These are phyloP conservation scores for Ilyonectria sp. DNA, from an alignment of 2,329 filamentous ascomycete genomes.

Conservation along the genomic window DNA sequence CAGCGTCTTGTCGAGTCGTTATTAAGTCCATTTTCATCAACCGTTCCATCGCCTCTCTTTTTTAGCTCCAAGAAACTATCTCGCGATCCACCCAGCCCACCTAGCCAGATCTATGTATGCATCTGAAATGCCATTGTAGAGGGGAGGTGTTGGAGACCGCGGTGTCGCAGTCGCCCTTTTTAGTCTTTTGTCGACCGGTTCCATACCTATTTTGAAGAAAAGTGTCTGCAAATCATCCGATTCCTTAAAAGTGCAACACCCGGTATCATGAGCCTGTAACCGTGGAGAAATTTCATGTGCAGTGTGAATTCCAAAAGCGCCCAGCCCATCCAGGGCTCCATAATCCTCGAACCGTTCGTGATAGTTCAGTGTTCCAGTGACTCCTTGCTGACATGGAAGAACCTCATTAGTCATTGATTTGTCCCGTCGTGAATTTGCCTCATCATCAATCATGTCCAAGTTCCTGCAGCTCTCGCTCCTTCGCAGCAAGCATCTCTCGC, in stretches of 20 bases:
- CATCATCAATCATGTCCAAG: slow-evolving; percentile 49
- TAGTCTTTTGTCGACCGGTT: slow-evolving; percentile 37
- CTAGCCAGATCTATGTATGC: slow-evolving; percentile 43
- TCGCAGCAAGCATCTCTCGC: slow-evolving; percentile 79
- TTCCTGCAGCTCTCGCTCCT: slow-evolving; percentile 77
- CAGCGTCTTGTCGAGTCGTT: background rate
- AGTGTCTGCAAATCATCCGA: slow-evolving; percentile 31
- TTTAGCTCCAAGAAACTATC: slow-evolving; percentile 36
- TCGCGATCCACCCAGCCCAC: slow-evolving; percentile 36
- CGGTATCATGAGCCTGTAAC: slow-evolving; percentile 27
- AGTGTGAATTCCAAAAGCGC: slow-evolving; percentile 48
- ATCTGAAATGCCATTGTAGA: slow-evolving; percentile 27
- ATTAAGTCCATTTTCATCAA: slow-evolving; percentile 34
- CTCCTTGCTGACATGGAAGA: slow-evolving; percentile 42
- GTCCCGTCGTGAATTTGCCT: slow-evolving; percentile 37
- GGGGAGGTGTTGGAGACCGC: slow-evolving; percentile 23
- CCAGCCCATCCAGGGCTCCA: slow-evolving; percentile 31
- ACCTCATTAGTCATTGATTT: slow-evolving; percentile 46
- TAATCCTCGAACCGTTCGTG: slow-evolving; percentile 31
- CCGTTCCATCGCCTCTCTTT: slow-evolving; percentile 36
- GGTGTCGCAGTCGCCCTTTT: slow-evolving; percentile 26
- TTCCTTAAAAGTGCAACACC: slow-evolving; percentile 30
- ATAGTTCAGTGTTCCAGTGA: slow-evolving; percentile 38
- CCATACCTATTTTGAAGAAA: slow-evolving; percentile 31
- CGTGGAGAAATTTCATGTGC: slow-evolving; percentile 22